Percentiles rank a stretch among this genome's conserved stretches.
Evolutionary conservation across 1,284 basidiomycete species (phyloP).

Genomic region (Ganoderma resinaceum): DNA sequence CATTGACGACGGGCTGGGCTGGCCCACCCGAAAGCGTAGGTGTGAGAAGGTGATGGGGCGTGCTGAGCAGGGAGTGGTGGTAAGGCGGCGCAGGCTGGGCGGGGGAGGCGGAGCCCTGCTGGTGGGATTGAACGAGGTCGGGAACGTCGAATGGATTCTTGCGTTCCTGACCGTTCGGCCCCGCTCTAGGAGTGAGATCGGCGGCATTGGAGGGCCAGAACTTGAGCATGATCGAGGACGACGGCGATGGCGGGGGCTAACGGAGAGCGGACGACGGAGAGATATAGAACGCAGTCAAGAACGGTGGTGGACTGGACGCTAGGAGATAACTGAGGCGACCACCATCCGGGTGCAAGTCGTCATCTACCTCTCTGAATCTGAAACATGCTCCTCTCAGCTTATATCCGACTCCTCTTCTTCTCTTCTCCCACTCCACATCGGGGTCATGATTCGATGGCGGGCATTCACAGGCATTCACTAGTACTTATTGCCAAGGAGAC

Average conservation of each 20-base stretch:
- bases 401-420: slow-evolving; percentile 14
- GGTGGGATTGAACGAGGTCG: slow-evolving; percentile 34
- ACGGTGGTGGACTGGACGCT: slow-evolving; percentile 4
- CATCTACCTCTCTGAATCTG: slow-evolving; percentile 18
- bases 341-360: slow-evolving; percentile 7
- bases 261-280: slow-evolving; percentile 15
- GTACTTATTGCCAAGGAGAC: slow-evolving; percentile 8
- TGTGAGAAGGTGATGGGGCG: slow-evolving; percentile 38
- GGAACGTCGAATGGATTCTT: slow-evolving; percentile 74
- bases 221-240: slow-evolving; percentile 59
- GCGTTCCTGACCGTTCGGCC: slow-evolving; percentile 57
- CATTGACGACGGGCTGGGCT: slow-evolving; percentile 33
- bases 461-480: background rate
- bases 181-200: slow-evolving; percentile 77
- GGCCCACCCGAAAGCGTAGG: slow-evolving; percentile 40
- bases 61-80: slow-evolving; percentile 51
- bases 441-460: background rate
- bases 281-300: slow-evolving; percentile 12
- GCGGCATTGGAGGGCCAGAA: slow-evolving; percentile 71
- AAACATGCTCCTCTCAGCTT: slow-evolving; percentile 9
- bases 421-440: slow-evolving; percentile 21
- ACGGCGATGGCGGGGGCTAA: slow-evolving; percentile 17
- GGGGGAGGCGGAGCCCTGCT: slow-evolving; percentile 18
- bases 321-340: slow-evolving; percentile 7
- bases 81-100: slow-evolving; percentile 36